These are phyloP conservation scores for Chaetoceros tenuissimus DNA, from an alignment of 108 stramenopile species.

Conservation along the genomic window DNA sequence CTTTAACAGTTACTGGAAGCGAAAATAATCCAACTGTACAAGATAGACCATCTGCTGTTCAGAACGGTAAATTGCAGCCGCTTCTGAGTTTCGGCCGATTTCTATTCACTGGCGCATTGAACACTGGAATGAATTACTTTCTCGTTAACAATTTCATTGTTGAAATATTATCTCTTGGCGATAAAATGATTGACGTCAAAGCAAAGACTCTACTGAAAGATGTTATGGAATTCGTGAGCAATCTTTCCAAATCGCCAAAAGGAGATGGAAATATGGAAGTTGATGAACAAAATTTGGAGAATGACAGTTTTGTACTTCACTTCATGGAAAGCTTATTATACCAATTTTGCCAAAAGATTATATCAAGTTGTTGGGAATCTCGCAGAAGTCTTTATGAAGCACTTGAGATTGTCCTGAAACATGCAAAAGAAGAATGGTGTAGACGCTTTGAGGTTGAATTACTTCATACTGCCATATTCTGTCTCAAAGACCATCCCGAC, in stretches of 20 bases:
- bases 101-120: conserved; percentile 36
- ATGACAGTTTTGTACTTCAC: conserved; percentile 3
- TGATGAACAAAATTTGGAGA: neutral
- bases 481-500: conserved; percentile 59
- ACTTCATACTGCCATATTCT: conserved; percentile 55
- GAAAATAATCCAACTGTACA: too few species aligned
- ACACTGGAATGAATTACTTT: conserved; percentile 31
- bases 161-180: conserved; percentile 34
- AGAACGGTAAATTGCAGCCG: conserved; percentile 19
- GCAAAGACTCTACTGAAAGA: too few species aligned
- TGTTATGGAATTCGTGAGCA: too few species aligned
- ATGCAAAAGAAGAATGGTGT: conserved; percentile 41
- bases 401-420: conserved; percentile 30
- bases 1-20: too few species aligned
- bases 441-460: conserved; percentile 59
- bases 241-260: too few species aligned
- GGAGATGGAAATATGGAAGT: neutral
- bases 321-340: conserved; percentile 47
- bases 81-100: conserved; percentile 60
- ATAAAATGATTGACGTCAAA: too few species aligned
- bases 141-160: conserved; percentile 40
- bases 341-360: conserved; percentile 32
- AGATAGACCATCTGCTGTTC: neutral
- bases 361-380: conserved; percentile 38
- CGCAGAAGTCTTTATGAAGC: conserved; percentile 32